Evolutionary conservation across 805 yeast species (phyloP).

Genomic region (Starmerella sp.): DNA sequence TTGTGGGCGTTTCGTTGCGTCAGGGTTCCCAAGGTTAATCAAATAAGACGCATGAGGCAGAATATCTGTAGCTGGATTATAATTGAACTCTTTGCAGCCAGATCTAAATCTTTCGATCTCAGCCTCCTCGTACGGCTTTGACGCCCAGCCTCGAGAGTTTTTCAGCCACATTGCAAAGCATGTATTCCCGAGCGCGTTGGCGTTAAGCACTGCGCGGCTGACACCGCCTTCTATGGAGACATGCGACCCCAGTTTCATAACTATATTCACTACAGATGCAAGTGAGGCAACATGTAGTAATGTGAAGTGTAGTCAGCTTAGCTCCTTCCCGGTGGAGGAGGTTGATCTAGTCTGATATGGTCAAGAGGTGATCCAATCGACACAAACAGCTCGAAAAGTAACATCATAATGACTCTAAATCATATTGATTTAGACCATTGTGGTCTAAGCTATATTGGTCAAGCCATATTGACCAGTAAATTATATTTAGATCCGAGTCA

Average conservation of each 20-base stretch:
- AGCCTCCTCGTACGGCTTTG: slow-evolving; percentile 58
- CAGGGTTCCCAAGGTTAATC: slow-evolving; percentile 88
- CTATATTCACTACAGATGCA: not conserved
- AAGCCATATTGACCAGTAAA: no score
- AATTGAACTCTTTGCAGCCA: slow-evolving; percentile 51
- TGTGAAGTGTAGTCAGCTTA: no score
- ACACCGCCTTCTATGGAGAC: slow-evolving; percentile 73
- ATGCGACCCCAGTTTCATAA: slow-evolving; percentile 65
- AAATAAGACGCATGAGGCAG: slow-evolving; percentile 93
- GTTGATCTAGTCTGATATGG: no score
- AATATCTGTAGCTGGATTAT: slow-evolving; percentile 41
- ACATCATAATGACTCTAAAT: no score
- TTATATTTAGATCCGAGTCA: no score
- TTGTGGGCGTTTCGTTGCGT: slow-evolving; percentile 60
- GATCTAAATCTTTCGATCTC: slow-evolving; percentile 57
- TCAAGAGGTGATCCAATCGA: no score
- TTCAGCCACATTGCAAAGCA: slow-evolving; percentile 85
- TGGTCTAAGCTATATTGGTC: no score
- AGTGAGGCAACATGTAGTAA: no score
- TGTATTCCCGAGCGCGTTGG: slow-evolving; percentile 50
- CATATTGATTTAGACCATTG: no score
- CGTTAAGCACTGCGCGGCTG: slow-evolving; percentile 54
- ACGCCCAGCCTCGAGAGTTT: slow-evolving; percentile 83
- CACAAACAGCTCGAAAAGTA: no score
- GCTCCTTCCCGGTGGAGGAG: no score